phyloP scores from a whole-genome alignment of 2,329 filamentous ascomycete genomes.

The Alternaria brassicae region DNA sequence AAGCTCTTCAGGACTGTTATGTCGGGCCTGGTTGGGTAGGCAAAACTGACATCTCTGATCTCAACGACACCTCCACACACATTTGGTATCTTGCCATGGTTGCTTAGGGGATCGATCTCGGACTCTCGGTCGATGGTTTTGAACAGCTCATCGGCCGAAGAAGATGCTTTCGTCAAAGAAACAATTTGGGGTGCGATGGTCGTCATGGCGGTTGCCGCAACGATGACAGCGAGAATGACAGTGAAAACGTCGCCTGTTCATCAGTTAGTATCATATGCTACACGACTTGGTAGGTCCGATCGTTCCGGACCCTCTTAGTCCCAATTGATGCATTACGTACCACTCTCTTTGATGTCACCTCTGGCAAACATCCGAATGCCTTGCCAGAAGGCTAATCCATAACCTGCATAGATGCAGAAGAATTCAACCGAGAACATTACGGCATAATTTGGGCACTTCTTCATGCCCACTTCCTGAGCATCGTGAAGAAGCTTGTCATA shows the following conservation, averaged over 20 bases:
- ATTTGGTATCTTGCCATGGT: conserved; percentile 30
- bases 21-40: conserved; percentile 91
- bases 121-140: conserved; percentile 78
- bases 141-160: conserved; percentile 45
- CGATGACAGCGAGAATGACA: conserved; percentile 46
- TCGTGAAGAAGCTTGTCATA: conserved; percentile 55
- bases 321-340: conserved; percentile 31
- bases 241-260: conserved; percentile 26
- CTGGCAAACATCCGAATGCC: conserved; percentile 63
- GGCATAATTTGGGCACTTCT: conserved; percentile 54
- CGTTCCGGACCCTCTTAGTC: too few relatives aligned
- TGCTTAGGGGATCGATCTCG: conserved; percentile 68
- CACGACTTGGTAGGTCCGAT: not conserved
- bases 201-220: conserved; percentile 71
- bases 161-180: conserved; percentile 57
- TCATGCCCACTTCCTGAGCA: conserved; percentile 55
- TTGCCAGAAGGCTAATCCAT: conserved; percentile 59
- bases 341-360: conserved; percentile 58
- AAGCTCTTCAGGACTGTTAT: conserved; percentile 87
- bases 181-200: conserved; percentile 91
- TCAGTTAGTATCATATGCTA: not conserved
- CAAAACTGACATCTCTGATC: conserved; percentile 81
- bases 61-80: conserved; percentile 65
- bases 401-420: conserved; percentile 53
- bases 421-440: conserved; percentile 54